Base-by-base conservation (phyloP, 352 stramenopile species). In the Globisporangium cystogenes region DNA sequence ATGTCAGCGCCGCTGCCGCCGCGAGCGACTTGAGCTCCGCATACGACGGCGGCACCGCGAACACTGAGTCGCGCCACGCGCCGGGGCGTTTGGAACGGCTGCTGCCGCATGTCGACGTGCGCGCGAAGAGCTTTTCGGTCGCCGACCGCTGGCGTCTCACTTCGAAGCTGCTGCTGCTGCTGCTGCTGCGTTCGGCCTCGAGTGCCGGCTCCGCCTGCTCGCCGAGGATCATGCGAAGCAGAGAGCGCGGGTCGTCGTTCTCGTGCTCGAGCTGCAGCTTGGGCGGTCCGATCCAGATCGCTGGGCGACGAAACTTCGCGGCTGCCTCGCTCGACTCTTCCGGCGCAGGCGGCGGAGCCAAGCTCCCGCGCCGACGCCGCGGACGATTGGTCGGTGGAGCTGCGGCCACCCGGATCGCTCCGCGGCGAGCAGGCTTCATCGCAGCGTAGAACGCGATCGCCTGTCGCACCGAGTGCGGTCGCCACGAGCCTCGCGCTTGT, bases 381-480 rank as follows among this genome's bases (percentile, higher is more conserved):
- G 12, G n/a, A 5, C 12, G 16, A 7, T 24, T 44, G 39, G 39
- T 15, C 39, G 31, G 1, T 24, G 26, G 42, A 16, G 18, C 41
- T 12, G 29, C 11, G 0, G 42, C n/a, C 12, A 61, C 65, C 31
- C 48, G 48, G 49, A 81, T 60, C 39, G 62, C 53, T 62, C 64
- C 63, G 36, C 71, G 74, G 18, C 56, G 52, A 6, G 50, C 48
- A 2, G 61, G 60, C 23, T 53, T 54, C 49, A 87, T 49, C 18
- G 58, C 63, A 1, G 64, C 56, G 57, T 87, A 87, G 53, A 87
- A 85, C 18, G 31, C 68, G 27, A 87, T 81, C 1, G 76, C 76
- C 7, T 73, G 62, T 48, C 81, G 64, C 23, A 87, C 62, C 1
- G 76, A 84, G 1, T 58, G 59, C 7, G 40, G 27, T 0, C 74